Evolutionary conservation across 164 flowering plant genomes (phyloP).

Genomic region (Pachysandra terminalis): DNA sequence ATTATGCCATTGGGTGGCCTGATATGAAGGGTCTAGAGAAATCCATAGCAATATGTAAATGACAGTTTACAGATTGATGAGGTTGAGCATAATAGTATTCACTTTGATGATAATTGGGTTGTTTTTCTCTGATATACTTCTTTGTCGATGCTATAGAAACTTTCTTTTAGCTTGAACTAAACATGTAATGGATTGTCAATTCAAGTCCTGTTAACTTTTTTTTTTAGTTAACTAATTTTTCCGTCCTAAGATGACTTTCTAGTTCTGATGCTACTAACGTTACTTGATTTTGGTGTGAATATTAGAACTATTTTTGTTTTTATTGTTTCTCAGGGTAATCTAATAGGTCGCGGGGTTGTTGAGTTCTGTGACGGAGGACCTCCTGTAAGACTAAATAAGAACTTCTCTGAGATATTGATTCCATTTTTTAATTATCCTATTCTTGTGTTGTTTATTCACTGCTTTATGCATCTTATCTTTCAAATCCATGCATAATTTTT

Average conservation of each 20-base stretch:
- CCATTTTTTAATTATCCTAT: neutral
- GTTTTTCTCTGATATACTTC: neutral
- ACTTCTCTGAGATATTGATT: neutral
- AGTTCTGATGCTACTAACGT: neutral
- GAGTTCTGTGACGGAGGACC: conserved; percentile 90
- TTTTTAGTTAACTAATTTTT: neutral
- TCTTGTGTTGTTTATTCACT: neutral
- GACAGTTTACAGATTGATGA: neutral
- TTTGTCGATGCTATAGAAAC: too few species aligned
- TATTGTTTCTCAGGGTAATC: conserved; percentile 66
- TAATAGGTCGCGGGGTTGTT: conserved; percentile 78
- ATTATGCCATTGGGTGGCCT: neutral
- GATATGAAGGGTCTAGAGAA: neutral
- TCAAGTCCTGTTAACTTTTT: too few species aligned
- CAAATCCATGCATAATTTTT: neutral
- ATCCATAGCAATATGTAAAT: too few species aligned
- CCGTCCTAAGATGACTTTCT: neutral
- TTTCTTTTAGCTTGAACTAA: too few species aligned
- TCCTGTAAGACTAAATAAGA: conserved; percentile 47
- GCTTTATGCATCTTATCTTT: neutral
- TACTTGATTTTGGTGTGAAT: neutral
- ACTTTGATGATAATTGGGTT: too few species aligned
- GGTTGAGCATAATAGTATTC: neutral
- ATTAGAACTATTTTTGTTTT: conserved; percentile 8
- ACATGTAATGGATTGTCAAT: too few species aligned